Percentiles rank a stretch among this genome's conserved stretches.
phyloP scores from a whole-genome alignment of 139 green algal genomes.

The Picochlorum sp. region DNA sequence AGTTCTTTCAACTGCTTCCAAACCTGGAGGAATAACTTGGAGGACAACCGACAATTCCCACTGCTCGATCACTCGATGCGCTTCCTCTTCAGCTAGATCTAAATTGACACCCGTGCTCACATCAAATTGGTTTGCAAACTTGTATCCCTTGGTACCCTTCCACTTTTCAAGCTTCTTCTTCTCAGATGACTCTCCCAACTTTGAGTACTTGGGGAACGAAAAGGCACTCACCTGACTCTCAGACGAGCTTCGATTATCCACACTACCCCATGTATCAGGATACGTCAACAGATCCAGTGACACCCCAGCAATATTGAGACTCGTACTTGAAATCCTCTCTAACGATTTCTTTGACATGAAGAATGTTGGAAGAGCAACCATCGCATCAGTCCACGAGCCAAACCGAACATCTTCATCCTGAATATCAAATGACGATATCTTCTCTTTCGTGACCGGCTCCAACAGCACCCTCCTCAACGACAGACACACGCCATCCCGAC shows the following conservation, averaged over 20 bases:
- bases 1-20: not conserved
- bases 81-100: constrained; percentile 16
- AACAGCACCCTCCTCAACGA: constrained; percentile 24
- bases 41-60: constrained; percentile 31
- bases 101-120: no score
- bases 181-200: not conserved
- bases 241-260: not conserved
- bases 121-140: not conserved
- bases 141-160: not conserved
- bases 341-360: not conserved
- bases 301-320: not conserved
- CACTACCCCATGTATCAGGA: not conserved
- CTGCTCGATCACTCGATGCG: constrained; percentile 26
- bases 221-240: not conserved
- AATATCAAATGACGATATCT: no score
- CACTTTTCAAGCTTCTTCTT: not conserved
- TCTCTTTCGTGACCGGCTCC: constrained; percentile 8
- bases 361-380: no score
- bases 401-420: no score
- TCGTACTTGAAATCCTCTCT: not conserved
- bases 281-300: not conserved
- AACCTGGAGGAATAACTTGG: constrained; percentile 26
- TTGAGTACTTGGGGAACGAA: not conserved
- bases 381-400: no score
- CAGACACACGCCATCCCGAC: constrained; percentile 28